Percentiles rank a stretch among this genome's conserved stretches.
phyloP scores from a whole-genome alignment of 2,329 filamentous ascomycete genomes.

The Fusarium mundagurra region DNA sequence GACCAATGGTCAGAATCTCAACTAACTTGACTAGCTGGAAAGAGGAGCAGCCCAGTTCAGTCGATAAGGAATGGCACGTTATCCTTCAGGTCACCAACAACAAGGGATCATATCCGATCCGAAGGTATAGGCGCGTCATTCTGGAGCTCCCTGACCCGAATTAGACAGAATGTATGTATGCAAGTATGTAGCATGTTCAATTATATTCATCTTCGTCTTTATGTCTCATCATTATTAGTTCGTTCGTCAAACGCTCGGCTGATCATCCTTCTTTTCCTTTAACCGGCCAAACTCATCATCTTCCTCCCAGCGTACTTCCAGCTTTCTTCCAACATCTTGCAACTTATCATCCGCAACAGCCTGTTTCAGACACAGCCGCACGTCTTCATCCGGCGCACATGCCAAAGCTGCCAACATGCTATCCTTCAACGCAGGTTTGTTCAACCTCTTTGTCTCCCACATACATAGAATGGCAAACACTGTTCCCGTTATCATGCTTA shows the following conservation, averaged over 20 bases:
- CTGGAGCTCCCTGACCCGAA: background rate
- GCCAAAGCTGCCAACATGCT: background rate
- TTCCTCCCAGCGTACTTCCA: background rate
- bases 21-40: background rate
- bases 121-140: background rate
- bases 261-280: background rate
- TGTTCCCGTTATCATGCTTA: background rate
- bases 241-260: background rate
- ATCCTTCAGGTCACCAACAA: conserved; percentile 14
- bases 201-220: background rate
- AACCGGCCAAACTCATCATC: background rate
- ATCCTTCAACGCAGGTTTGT: background rate
- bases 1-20: background rate
- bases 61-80: conserved; percentile 12
- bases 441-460: background rate
- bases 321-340: background rate
- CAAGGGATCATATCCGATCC: background rate
- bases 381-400: background rate
- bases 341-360: background rate
- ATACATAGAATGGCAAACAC: background rate
- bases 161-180: background rate
- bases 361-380: background rate
- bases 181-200: too few relatives aligned
- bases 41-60: background rate
- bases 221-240: background rate